Evolutionary conservation across 352 stramenopile genomes (phyloP).

Genomic region (Globisporangium radiosum): DNA sequence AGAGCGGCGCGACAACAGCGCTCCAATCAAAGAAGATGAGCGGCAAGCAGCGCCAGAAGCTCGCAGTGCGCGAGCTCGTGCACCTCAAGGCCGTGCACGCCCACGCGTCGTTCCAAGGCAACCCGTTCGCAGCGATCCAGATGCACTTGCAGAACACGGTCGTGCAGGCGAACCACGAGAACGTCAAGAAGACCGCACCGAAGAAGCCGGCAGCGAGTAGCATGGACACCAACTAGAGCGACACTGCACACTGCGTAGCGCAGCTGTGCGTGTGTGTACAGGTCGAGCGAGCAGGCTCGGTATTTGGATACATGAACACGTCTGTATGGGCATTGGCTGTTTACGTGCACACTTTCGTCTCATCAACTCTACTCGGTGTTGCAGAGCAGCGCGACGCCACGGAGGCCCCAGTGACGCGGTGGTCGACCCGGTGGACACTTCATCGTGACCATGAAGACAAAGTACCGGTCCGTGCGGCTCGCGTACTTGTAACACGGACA

Average conservation of each 20-base stretch:
- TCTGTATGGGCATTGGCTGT: constrained; percentile 2
- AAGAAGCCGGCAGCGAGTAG: constrained; percentile 10
- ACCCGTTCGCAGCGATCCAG: constrained; percentile 84
- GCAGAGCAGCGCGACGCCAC: constrained; percentile 91
- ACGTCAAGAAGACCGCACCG: constrained; percentile 32
- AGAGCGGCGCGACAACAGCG: neutral
- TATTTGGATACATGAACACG: neutral
- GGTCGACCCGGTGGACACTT: constrained; percentile 85
- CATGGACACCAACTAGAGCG: constrained; percentile 28
- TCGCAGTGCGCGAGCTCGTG: constrained; percentile 75
- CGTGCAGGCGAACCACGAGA: constrained; percentile 66
- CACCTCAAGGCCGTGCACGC: constrained; percentile 83
- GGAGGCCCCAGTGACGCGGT: constrained; percentile 92
- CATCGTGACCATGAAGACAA: constrained; percentile 95
- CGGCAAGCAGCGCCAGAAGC: constrained; percentile 76
- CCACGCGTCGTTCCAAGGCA: constrained; percentile 70
- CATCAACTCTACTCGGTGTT: constrained; percentile 76
- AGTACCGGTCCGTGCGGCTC: constrained; percentile 92
- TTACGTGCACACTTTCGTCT: neutral
- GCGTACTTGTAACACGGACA: constrained; percentile 98
- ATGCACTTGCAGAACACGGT: constrained; percentile 84
- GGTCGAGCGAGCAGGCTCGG: constrained; percentile 1
- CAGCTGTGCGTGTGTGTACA: constrained; percentile 1
- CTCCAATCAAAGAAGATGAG: constrained; percentile 56
- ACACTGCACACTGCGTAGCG: neutral